Evolutionary conservation across 805 yeast species (phyloP), one percentile per base, ranked within the genome.

Genomic region (Pichia pseudocactophila): DNA sequence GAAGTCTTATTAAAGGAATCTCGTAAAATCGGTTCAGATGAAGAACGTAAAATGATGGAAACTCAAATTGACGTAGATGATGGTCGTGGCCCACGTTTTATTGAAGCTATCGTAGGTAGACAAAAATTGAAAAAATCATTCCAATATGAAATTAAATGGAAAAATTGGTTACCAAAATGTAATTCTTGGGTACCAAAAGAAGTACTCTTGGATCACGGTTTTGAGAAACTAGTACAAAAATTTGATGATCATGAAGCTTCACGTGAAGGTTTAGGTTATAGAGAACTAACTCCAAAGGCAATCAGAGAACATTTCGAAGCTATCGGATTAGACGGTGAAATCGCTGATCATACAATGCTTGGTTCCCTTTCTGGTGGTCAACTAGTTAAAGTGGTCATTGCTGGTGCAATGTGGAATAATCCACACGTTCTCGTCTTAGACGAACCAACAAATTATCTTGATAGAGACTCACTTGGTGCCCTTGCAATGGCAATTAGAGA

Each of bases 341-440:
- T 90, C 68, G 97, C 97, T 31, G 96, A 92, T 64, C 97, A 90
- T 65, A 90, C 97, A 16, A 96, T 96, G 41, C 70, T 90, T 76
- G 97, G 97, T 19, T 86, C 96, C 7, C 72, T 90, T 50, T 88
- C 97, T 20, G 98, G 98, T 62, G 98, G 98, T 57, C 98, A 90
- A 70, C 75, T 90, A 62, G 98, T 90, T 47, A 90, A 90, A 67
- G 97, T 90, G 50, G 98, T 90, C 47, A 90, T 90, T 69, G 97
- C 97, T 12, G 98, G 97, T 67, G 97, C 97, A 50, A 90, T 90
- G 92, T 90, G 98, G 98, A 90, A 92, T 68, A 92, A 90, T 62
- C 98, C 98, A 16, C 98, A 90, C 65, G 76, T 90, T 64, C 75
- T 90, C 50, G 98, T 90, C 34, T 74, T 90, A 48, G 98, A 90